phyloP scores from a whole-genome alignment of 2,329 filamentous ascomycete genomes.

The Fonsecaea multimorphosa region DNA sequence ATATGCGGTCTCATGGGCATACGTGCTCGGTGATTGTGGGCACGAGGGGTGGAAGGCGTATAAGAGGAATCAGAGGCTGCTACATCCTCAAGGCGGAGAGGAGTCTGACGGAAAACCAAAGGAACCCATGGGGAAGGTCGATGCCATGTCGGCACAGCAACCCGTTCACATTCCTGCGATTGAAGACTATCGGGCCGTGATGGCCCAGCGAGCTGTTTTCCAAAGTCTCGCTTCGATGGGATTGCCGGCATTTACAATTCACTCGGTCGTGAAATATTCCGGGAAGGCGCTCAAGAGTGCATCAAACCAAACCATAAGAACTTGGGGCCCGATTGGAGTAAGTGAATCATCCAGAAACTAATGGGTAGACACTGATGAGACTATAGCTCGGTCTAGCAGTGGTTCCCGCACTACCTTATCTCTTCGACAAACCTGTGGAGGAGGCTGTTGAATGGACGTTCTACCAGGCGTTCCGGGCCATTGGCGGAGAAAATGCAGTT shows the following conservation, averaged over 20 bases:
- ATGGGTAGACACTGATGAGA: slow-evolving; percentile 30
- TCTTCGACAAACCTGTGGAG: slow-evolving; percentile 79
- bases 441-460: slow-evolving; percentile 89
- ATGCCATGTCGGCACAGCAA: slow-evolving; percentile 41
- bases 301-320: slow-evolving; percentile 76
- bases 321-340: slow-evolving; percentile 89
- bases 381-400: slow-evolving; percentile 63
- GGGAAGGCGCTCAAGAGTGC: slow-evolving; percentile 81
- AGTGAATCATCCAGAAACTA: slow-evolving; percentile 49
- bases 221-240: slow-evolving; percentile 93
- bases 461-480: slow-evolving; percentile 76
- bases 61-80: slow-evolving; percentile 76
- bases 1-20: slow-evolving; percentile 91
- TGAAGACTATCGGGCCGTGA: slow-evolving; percentile 89
- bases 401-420: slow-evolving; percentile 43
- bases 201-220: slow-evolving; percentile 89
- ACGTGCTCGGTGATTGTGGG: slow-evolving; percentile 85
- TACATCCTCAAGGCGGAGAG: slow-evolving; percentile 69
- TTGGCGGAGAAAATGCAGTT: slow-evolving; percentile 70
- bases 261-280: slow-evolving; percentile 88
- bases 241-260: slow-evolving; percentile 89
- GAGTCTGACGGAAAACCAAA: slow-evolving; percentile 26
- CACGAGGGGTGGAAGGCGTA: slow-evolving; percentile 97
- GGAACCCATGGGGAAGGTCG: slow-evolving; percentile 59
- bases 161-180: slow-evolving; percentile 68